Conservation (phyloP, 345 rosid species). For the Abelmoschus esculentus region DNA sequence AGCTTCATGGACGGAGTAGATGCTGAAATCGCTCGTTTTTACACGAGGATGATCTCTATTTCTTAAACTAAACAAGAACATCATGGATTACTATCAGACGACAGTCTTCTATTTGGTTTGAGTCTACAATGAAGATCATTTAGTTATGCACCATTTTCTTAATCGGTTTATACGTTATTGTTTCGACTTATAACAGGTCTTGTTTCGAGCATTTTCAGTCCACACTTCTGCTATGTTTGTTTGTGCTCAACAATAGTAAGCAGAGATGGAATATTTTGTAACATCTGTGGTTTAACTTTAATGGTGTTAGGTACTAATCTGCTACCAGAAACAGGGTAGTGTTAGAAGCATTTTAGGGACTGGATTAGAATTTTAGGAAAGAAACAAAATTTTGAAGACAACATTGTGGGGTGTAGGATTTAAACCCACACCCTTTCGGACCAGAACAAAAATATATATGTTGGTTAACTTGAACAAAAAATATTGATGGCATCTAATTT, state of each 20-base stretch:
- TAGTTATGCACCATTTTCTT: neutral
- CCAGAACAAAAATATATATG: too few species aligned
- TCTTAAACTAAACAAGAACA: slow-evolving; percentile 56
- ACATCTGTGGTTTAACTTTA: neutral
- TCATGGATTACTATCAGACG: slow-evolving; percentile 90
- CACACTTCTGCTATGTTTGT: neutral
- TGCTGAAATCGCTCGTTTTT: slow-evolving; percentile 45
- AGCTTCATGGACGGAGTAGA: slow-evolving; percentile 59
- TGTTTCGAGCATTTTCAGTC: neutral
- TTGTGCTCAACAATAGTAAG: neutral
- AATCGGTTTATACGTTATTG: neutral
- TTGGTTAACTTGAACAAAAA: slow-evolving; percentile 3
- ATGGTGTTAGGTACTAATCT: neutral
- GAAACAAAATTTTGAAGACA: too few species aligned
- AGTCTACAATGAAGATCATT: neutral
- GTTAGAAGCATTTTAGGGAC: neutral
- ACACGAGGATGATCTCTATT: slow-evolving; percentile 23
- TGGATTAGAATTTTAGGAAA: neutral
- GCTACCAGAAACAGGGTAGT: too few species aligned
- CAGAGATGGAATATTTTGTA: neutral
- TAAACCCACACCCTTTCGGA: too few species aligned
- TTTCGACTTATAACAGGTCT: neutral
- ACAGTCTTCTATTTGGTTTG: slow-evolving; percentile 35
- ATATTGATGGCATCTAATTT: slow-evolving; percentile 12
- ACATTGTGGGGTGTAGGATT: too few species aligned